phyloP scores from a whole-genome alignment of 2,329 filamentous ascomycete genomes.

The Davidsoniella virescens region DNA sequence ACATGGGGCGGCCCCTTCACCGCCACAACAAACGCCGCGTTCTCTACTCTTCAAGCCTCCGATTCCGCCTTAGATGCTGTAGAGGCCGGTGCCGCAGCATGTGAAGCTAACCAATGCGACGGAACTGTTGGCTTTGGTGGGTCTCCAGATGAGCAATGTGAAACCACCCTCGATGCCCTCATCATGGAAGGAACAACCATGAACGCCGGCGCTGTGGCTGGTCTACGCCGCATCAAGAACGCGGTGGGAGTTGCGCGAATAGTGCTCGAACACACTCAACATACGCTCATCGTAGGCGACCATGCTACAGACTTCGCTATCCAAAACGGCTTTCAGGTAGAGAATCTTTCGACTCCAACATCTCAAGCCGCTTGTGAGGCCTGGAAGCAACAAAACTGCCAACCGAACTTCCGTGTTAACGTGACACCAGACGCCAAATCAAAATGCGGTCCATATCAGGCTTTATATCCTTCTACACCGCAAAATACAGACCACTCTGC shows the following conservation, averaged over 20 bases:
- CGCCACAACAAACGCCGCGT: slow-evolving; percentile 35
- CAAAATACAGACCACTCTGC: neutral
- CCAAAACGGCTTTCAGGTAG: slow-evolving; percentile 31
- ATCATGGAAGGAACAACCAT: slow-evolving; percentile 40
- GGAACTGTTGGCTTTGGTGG: slow-evolving; percentile 38
- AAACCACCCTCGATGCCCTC: slow-evolving; percentile 43
- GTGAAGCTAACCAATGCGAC: slow-evolving; percentile 37
- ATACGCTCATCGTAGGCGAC: slow-evolving; percentile 36
- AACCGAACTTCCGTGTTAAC: slow-evolving; percentile 34
- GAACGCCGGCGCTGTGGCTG: slow-evolving; percentile 36
- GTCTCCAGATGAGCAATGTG: slow-evolving; percentile 38
- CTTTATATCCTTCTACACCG: slow-evolving; percentile 9
- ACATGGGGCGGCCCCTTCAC: slow-evolving; percentile 38
- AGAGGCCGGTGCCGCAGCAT: slow-evolving; percentile 33
- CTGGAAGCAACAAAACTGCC: slow-evolving; percentile 28
- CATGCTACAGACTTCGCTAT: slow-evolving; percentile 36
- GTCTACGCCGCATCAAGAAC: slow-evolving; percentile 30
- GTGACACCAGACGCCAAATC: slow-evolving; percentile 27
- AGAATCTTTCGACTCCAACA: slow-evolving; percentile 27
- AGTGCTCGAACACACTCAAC: slow-evolving; percentile 34
- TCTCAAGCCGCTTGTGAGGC: slow-evolving; percentile 25
- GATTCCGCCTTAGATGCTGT: slow-evolving; percentile 33
- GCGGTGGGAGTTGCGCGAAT: slow-evolving; percentile 33
- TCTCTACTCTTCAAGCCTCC: slow-evolving; percentile 21
- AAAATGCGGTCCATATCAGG: slow-evolving; percentile 32